A percentile compares a stretch with the other conserved stretches of the same genome.
Evolutionary conservation across 2,329 filamentous ascomycete species (phyloP).

Genomic region (Epichloe gansuensis): DNA sequence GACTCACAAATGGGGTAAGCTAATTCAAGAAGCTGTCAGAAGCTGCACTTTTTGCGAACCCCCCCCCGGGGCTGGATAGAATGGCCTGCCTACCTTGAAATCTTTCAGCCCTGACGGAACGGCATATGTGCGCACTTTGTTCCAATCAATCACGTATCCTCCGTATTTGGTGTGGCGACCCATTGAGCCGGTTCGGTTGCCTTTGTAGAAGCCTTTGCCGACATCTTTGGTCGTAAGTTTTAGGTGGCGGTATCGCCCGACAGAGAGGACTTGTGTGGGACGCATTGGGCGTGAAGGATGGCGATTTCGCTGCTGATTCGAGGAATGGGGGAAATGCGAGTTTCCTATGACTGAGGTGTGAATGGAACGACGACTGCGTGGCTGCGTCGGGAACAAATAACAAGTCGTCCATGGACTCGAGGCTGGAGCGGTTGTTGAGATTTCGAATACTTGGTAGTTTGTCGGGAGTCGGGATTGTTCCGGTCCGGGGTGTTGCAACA

Average conservation of each 20-base stretch:
- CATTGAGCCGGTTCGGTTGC: conserved; percentile 78
- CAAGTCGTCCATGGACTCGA: not conserved
- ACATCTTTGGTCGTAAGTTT: conserved; percentile 85
- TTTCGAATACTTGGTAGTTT: conserved; percentile 2
- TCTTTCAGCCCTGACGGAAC: conserved; percentile 53
- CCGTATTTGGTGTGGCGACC: conserved; percentile 74
- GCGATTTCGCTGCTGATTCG: conserved; percentile 1
- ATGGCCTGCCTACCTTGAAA: conserved; percentile 52
- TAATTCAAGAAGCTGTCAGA: conserved; percentile 23
- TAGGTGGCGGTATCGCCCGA: conserved; percentile 58
- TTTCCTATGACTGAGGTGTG: too few relatives aligned
- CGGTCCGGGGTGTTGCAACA: conserved; percentile 10
- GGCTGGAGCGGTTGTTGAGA: conserved; percentile 6
- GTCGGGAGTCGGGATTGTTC: conserved; percentile 18
- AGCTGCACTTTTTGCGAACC: not conserved
- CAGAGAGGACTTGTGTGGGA: conserved; percentile 53
- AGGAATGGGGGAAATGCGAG: not conserved
- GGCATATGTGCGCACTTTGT: conserved; percentile 82
- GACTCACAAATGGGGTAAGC: conserved; percentile 70
- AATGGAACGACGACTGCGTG: too few relatives aligned
- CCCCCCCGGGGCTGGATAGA: not conserved
- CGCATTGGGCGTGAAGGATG: conserved; percentile 35
- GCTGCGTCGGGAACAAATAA: too few relatives aligned
- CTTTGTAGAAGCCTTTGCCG: conserved; percentile 94
- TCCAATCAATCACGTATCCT: conserved; percentile 71